A percentile compares a stretch with the other conserved stretches of the same genome.
Conservation (phyloP, 164 flowering plant genomes). For the Protea cynaroides region DNA sequence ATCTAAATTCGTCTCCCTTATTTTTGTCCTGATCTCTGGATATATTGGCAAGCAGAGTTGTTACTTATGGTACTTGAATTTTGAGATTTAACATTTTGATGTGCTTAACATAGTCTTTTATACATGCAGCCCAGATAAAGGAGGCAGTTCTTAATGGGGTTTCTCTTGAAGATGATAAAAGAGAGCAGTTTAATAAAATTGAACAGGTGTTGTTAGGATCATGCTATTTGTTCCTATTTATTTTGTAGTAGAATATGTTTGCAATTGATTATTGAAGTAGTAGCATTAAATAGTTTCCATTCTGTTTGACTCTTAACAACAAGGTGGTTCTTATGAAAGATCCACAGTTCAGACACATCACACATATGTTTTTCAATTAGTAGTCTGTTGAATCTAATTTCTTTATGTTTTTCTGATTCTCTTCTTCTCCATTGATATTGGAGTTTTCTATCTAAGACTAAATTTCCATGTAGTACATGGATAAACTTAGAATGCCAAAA, state of each 20-base stretch:
- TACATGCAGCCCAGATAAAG: constrained; percentile 69
- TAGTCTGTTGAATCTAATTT: background rate
- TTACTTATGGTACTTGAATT: no score
- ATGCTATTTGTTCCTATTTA: background rate
- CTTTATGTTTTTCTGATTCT: background rate
- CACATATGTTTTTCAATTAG: background rate
- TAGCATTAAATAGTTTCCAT: background rate
- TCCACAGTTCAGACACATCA: background rate
- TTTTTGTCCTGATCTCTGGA: no score
- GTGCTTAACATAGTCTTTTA: background rate
- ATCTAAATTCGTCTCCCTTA: no score
- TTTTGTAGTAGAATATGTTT: background rate
- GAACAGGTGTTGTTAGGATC: constrained; percentile 55
- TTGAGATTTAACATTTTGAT: no score
- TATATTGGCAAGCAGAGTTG: no score
- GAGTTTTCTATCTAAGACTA: no score
- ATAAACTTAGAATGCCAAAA: no score
- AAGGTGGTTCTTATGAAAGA: background rate
- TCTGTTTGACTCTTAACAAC: background rate
- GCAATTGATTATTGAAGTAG: background rate
- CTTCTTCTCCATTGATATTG: no score
- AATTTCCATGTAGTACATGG: no score
- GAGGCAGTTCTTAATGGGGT: constrained; percentile 91
- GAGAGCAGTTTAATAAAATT: constrained; percentile 78
- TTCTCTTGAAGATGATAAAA: constrained; percentile 80